Base-by-base conservation (phyloP, 805 yeast genomes). In the Brettanomyces custersianus region DNA sequence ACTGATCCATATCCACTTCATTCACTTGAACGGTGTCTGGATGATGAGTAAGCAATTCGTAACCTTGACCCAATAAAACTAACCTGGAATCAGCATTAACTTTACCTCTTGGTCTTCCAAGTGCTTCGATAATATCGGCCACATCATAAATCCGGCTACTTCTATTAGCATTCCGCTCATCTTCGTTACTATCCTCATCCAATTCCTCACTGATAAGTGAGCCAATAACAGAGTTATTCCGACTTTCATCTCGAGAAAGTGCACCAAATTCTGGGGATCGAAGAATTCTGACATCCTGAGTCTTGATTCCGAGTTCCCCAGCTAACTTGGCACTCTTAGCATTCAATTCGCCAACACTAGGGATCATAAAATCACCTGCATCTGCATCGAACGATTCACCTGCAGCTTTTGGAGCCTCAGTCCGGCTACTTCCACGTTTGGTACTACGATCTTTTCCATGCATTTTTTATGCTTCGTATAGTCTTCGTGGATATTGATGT, bases 31-130 rank as follows among this genome's bases (percentile, higher is more conserved):
- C 37, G 33, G 18, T 11, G 5, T 54, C 44, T 7, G 72, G 68
- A 36, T 60, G 65, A 31, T 62, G 58, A 5, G 67, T 66, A 23
- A 67, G 58, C 49, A 71, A 52, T 39, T 66, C 66, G 45, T 64
- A 70, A 33, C 73, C 54, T 48, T 73, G 76, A 5, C 71, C 73
- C 41, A 71, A 50, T 20, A 73, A 55, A 40, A 69, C 44, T 44
- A 72, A 76, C 38, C 77, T 51, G 7, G 72, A 64, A 24, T 51
- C 57, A 1, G 72, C 56, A 24, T 71, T 63, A 4, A 73, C 69
- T 38, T 63, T 66, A 13, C 65, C 56, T 38, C 77, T 47, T 0
- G 71, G 52, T 26, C 53, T 49, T 3, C 53, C 50, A 41, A 72
- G 57, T 1, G 74, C 64, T 9, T 48, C 39, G 5, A 73, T 62